Percentiles rank a stretch among this genome's conserved stretches.
Conservation (phyloP, 129 eudicot genomes). For the Gnaphalium uliginosum region DNA sequence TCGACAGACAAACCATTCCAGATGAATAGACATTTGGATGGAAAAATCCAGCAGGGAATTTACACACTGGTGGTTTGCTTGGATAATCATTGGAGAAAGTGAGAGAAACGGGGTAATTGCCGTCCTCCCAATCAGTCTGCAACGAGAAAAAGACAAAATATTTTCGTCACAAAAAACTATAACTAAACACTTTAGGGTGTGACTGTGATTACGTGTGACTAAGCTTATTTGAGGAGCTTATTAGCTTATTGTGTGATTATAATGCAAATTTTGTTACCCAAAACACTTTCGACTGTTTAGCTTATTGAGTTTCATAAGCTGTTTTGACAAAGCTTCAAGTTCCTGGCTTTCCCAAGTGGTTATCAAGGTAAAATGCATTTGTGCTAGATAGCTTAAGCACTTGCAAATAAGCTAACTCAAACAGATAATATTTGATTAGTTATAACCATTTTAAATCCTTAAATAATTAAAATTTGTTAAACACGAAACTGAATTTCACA, state of each 20-base stretch:
- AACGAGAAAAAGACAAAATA: not conserved
- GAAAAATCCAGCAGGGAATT: constrained; percentile 57
- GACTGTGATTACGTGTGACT: no score
- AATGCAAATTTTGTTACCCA: no score
- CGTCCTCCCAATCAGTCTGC: constrained; percentile 76
- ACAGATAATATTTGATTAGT: not conserved
- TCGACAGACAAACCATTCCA: constrained; percentile 70
- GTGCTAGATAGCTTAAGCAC: not conserved
- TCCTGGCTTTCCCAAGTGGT: no score
- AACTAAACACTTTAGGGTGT: no score
- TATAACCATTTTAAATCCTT: not conserved
- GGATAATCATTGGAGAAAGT: constrained; percentile 57
- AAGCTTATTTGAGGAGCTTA: no score
- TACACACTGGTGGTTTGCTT: constrained; percentile 72
- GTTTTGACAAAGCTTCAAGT: no score
- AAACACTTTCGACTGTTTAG: no score
- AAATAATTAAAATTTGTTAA: not conserved
- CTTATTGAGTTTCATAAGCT: no score
- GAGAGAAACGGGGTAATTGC: constrained; percentile 53
- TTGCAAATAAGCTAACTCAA: not conserved
- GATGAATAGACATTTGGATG: constrained; percentile 75
- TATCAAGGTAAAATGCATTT: no score
- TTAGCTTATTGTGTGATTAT: no score
- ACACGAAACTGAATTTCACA: not conserved
- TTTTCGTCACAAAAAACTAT: not conserved